These are phyloP conservation scores for Rhodotorula sphaerocarpa DNA, from an alignment of 768 basidiomycete genomes.

Conservation along the genomic window DNA sequence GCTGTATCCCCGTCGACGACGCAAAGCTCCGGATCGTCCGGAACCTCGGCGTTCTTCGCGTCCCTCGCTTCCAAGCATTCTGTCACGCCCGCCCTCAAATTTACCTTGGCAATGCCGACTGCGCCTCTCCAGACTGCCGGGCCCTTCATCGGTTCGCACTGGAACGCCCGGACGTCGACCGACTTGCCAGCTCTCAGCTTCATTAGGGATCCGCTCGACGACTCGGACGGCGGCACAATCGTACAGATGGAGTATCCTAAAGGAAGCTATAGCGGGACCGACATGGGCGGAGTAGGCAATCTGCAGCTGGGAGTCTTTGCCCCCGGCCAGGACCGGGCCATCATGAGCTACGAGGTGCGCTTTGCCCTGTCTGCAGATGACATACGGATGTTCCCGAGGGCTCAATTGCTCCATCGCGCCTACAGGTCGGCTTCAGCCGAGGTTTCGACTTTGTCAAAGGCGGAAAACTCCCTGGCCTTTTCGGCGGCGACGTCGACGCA, in stretches of 20 bases:
- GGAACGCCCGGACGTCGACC: background rate
- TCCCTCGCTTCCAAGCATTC: constrained; percentile 15
- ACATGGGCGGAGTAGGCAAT: background rate
- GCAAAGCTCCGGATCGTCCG: too few relatives aligned
- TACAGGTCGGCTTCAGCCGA: constrained; percentile 58
- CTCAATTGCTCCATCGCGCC: too few relatives aligned
- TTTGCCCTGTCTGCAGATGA: too few relatives aligned
- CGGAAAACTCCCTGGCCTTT: constrained; percentile 77
- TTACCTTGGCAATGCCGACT: constrained; percentile 5
- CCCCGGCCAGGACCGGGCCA: constrained; percentile 4
- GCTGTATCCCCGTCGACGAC: too few relatives aligned
- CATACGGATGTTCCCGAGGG: too few relatives aligned
- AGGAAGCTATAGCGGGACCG: constrained; percentile 1
- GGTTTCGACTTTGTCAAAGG: constrained; percentile 66
- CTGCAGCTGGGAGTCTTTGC: constrained; percentile 9
- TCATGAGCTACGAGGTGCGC: constrained; percentile 18
- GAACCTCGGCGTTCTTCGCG: constrained; percentile 10
- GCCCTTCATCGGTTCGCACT: background rate
- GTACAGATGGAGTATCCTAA: constrained; percentile 9
- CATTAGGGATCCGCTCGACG: constrained; percentile 10
- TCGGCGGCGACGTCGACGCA: constrained; percentile 41
- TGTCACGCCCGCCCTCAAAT: constrained; percentile 5
- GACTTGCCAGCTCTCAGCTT: background rate
- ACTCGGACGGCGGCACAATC: background rate
- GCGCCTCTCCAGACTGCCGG: background rate